Percentiles rank a stretch among this genome's conserved stretches.
phyloP scores from a whole-genome alignment of 2,329 filamentous ascomycete species.

The Paecilomyces sp. region DNA sequence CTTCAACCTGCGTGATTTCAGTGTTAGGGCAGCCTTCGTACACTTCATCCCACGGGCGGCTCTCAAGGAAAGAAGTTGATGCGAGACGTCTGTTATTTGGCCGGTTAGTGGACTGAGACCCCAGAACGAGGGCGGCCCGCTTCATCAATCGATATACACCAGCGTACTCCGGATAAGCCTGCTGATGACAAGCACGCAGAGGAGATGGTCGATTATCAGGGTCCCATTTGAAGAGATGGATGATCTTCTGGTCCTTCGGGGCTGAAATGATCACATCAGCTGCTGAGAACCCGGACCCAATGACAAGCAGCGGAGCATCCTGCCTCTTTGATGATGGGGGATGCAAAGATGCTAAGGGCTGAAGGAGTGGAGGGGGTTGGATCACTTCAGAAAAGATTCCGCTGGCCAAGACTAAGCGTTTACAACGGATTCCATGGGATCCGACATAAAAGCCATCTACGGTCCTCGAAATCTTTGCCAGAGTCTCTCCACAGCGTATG shows the following conservation, averaged over 20 bases:
- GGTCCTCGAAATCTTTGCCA: constrained; percentile 38
- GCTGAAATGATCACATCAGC: constrained; percentile 55
- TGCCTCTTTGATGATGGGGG: constrained; percentile 17
- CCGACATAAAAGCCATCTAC: constrained; percentile 42
- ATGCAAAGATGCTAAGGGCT: constrained; percentile 32
- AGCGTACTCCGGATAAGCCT: constrained; percentile 57
- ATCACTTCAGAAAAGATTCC: constrained; percentile 53
- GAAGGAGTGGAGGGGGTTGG: constrained; percentile 43
- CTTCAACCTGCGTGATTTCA: constrained; percentile 34
- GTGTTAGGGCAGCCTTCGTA: constrained; percentile 54
- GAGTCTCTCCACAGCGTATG: constrained; percentile 37
- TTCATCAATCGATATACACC: constrained; percentile 56
- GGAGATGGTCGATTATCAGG: constrained; percentile 50
- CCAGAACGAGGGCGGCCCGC: constrained; percentile 31
- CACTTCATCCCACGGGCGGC: constrained; percentile 42
- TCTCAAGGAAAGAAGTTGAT: constrained; percentile 40
- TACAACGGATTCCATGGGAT: constrained; percentile 48
- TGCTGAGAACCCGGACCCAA: constrained; percentile 57
- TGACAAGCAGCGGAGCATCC: constrained; percentile 43
- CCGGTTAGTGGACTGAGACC: constrained; percentile 13
- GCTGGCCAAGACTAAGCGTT: constrained; percentile 51
- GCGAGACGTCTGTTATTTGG: constrained; percentile 24
- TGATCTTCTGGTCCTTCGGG: constrained; percentile 42
- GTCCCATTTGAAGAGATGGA: constrained; percentile 57
- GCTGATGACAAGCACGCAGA: constrained; percentile 51